Conservation (phyloP, 441 rosid species). For the California macrophylla region DNA sequence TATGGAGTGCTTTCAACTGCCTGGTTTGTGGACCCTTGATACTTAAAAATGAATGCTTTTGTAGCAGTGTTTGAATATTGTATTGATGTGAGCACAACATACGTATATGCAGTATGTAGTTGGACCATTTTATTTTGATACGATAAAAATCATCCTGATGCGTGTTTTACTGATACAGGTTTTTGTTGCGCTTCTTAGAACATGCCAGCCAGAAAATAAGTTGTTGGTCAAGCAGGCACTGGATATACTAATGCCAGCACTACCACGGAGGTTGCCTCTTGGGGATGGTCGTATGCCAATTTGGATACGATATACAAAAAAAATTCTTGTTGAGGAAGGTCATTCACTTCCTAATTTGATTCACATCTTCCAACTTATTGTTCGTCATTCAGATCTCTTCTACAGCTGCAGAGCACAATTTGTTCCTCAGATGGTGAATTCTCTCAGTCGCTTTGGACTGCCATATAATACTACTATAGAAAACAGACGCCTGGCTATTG, state of each 20-base stretch:
- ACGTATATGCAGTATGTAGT: background rate
- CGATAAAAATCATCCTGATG: slow-evolving; percentile 11
- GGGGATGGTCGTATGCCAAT: slow-evolving; percentile 98
- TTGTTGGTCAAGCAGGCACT: slow-evolving; percentile 97
- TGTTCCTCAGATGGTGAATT: slow-evolving; percentile 99
- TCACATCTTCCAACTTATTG: slow-evolving; percentile 96
- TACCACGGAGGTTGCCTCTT: slow-evolving; percentile 85
- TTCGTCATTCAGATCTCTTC: slow-evolving; percentile 89
- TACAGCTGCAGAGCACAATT: slow-evolving; percentile 96
- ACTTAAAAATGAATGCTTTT: background rate
- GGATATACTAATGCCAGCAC: slow-evolving; percentile 95
- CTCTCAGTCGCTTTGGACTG: slow-evolving; percentile 95
- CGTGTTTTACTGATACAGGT: slow-evolving; percentile 48
- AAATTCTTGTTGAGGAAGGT: slow-evolving; percentile 94
- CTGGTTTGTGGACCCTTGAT: background rate
- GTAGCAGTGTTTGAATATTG: background rate
- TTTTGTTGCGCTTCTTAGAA: slow-evolving; percentile 96
- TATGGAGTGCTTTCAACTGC: background rate
- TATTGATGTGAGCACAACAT: background rate
- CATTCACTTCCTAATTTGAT: slow-evolving; percentile 91
- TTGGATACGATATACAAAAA: slow-evolving; percentile 97
- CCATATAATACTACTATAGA: slow-evolving; percentile 87
- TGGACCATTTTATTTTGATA: background rate
- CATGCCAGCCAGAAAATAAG: slow-evolving; percentile 95
- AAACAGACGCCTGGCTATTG: slow-evolving; percentile 94